A percentile compares a stretch with the other conserved stretches of the same genome.
Evolutionary conservation across 306 rosid genomes (phyloP).

Genomic region (Datisca glomerata): DNA sequence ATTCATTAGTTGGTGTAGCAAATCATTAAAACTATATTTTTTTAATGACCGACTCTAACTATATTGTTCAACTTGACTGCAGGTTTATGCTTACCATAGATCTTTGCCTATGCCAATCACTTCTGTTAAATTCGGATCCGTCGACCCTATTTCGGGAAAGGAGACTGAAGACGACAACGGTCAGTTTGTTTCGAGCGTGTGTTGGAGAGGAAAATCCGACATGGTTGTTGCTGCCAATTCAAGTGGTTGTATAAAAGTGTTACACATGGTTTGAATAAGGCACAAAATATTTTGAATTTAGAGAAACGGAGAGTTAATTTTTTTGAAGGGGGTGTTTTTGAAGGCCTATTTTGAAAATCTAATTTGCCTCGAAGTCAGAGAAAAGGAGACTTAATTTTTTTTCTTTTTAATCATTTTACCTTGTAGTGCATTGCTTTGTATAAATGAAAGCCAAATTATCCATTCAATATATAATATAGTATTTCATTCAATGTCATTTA

Average conservation of each 20-base stretch:
- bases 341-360: too few species aligned
- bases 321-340: too few species aligned
- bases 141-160: conserved; percentile 74
- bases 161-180: conserved; percentile 78
- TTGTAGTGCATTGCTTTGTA: too few species aligned
- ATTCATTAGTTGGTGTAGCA: too few species aligned
- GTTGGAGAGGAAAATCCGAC: conserved; percentile 85
- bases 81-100: conserved; percentile 78
- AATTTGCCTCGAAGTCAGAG: too few species aligned
- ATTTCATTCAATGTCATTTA: too few species aligned
- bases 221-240: conserved; percentile 87
- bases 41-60: not conserved
- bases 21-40: not conserved
- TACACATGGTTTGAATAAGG: conserved; percentile 55
- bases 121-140: conserved; percentile 72
- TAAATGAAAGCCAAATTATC: too few species aligned
- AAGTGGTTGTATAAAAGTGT: conserved; percentile 77
- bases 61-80: conserved; percentile 12
- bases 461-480: too few species aligned
- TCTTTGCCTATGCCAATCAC: conserved; percentile 85
- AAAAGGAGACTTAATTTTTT: too few species aligned
- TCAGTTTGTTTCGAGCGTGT: conserved; percentile 87
- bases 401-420: too few species aligned
- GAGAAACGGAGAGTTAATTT: too few species aligned
- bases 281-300: too few species aligned